Conservation (phyloP, 306 rosid species). For the Carpinus fangiana region DNA sequence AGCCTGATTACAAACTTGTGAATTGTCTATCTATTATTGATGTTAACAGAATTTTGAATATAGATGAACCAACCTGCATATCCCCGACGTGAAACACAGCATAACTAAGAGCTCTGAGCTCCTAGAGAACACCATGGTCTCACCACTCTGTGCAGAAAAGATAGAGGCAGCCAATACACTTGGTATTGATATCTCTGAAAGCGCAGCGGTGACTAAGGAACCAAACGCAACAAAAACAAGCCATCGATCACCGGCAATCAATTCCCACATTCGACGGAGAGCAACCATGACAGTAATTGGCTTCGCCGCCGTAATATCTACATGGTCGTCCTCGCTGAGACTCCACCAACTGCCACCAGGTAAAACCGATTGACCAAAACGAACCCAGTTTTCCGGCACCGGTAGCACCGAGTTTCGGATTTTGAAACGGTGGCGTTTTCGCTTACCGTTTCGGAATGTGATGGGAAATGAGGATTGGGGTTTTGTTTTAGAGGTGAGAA, state of each 20-base stretch:
- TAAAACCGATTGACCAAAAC: conserved; percentile 17
- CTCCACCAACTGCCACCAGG: conserved; percentile 57
- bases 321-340: conserved; percentile 33
- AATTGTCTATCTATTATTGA: background rate
- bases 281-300: conserved; percentile 38
- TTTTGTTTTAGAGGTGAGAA: background rate
- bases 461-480: conserved; percentile 14
- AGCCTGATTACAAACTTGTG: background rate
- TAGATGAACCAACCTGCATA: conserved; percentile 59
- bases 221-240: conserved; percentile 43
- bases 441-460: background rate
- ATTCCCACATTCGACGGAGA: conserved; percentile 58
- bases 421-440: conserved; percentile 14
- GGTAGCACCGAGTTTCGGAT: conserved; percentile 5
- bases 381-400: conserved; percentile 21
- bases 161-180: conserved; percentile 62
- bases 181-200: conserved; percentile 80
- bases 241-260: conserved; percentile 51
- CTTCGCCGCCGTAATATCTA: conserved; percentile 29
- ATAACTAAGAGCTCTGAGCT: conserved; percentile 48
- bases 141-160: conserved; percentile 71
- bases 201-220: conserved; percentile 47
- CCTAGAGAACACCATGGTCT: conserved; percentile 48
- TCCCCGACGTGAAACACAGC: conserved; percentile 64
- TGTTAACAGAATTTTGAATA: conserved; percentile 8